Base-by-base conservation (phyloP, 1,284 basidiomycete species). In the Ganoderma lingzhi region DNA sequence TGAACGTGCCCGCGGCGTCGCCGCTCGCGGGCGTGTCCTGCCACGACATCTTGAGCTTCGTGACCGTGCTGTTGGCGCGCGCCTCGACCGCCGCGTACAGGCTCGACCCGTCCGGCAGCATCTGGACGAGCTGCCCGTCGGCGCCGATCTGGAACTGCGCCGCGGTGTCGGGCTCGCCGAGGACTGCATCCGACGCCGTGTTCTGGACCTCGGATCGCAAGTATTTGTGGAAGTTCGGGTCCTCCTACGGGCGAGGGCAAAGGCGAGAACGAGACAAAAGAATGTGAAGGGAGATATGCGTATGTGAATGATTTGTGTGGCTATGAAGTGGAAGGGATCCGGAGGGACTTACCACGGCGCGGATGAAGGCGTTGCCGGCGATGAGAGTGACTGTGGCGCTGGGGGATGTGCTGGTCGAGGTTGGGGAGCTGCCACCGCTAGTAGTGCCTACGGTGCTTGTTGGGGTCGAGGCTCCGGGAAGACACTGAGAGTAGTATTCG, bases 191-290 rank as follows among this genome's bases (percentile, higher is more conserved):
- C 0, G 83, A 82, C 3, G 82, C 81, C n/a, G 81, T 84, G 71
- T 80, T 80, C 32, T 78, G 75, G 0, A 81, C 80, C 73, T 86
- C 82, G 28, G 87, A 88, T 65, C 84, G 85, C 56, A 90, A 84
- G 78, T 90, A 90, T 73, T 89, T 83, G 78, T 90, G 89, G 85
- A 90, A 90, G 79, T 89, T 88, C 19, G 89, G 88, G 70, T 84
- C 87, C 79, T 84, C 86, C 84, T 88, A 71, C 8, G 42, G 45
- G n/a, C 1, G 9, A 6, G 6, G 19, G 6, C 19, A 23, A 23
- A 23, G 45, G 45, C 15, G 44, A 19, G 44, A 19, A 17, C 44
- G 17, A 19, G 12, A 23, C 44, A 23, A 23, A 23, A 23, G 42
- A 28, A 30, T 4, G 62, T 30, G 17, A 28, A 32, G n/a, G 12